Evolutionary conservation across 2,329 filamentous ascomycete species (phyloP), one percentile per base, ranked within the genome.

Genomic region (Fusarium torreyae): DNA sequence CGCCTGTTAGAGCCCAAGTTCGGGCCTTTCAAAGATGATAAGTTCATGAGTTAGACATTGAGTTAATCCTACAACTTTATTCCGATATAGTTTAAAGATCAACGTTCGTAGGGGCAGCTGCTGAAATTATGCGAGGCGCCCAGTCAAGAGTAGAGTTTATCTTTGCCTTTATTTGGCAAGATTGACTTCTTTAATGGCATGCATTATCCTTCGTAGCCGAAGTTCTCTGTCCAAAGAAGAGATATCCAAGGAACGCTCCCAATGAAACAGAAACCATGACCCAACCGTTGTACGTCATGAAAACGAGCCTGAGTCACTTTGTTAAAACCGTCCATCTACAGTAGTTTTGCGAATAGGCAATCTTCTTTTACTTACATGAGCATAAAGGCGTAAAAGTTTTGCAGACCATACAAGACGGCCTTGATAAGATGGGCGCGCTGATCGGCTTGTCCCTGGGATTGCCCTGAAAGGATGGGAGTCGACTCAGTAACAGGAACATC

Each of bases 231-330:
- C 93, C 92, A 82, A 98, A 99, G 44, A 91, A 74, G 63, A 97
- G 78, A 77, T 97, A 98, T 43, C 96, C 96, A 44, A 97, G 80
- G 71, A 97, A 97, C 0, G 95, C 94, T 17, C 96, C 96, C 11
- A 97, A 83, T 1, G 92, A 92, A 17, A 98, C 94, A 5, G 95
- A 88, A 71, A 97, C 81, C 96, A 99, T 99, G 72, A 99, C 90
- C 91, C 93, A 97, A 58, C 96, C 96, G 76, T 99, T 99, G 83
- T 99, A 99, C n/a, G 96, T 99, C 96, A 99, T 99, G 82, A 99
- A 99, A 22, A 99, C 83, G 65, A 99, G 86, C 96, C 95, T 98
- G 63, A n/a, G 28, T 13, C 8, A 7, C 17, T 54, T 49, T 50
- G 57, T 50, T 46, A 60, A 40, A 36, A 11, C 26, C n/a, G 9